These are phyloP conservation scores for Solanum chaucha DNA, from an alignment of 257 asterid species.

Conservation along the genomic window DNA sequence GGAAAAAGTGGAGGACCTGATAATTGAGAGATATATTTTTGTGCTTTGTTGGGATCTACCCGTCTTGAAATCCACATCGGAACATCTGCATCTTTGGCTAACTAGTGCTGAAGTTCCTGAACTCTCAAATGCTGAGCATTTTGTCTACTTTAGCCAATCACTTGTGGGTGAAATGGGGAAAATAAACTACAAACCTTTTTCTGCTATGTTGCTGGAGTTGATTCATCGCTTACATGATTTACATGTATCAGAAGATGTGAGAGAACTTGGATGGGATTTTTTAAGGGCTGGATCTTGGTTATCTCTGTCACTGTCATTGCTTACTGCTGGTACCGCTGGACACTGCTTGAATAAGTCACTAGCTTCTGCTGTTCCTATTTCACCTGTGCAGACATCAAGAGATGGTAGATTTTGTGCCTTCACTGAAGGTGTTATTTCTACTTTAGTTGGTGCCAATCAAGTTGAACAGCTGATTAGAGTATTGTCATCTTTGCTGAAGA, in stretches of 20 bases:
- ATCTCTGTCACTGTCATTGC: constrained; percentile 54
- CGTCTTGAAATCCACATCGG: constrained; percentile 26
- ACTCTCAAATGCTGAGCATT: constrained; percentile 36
- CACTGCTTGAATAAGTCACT: constrained; percentile 23
- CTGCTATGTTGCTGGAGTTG: constrained; percentile 43
- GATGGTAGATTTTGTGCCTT: constrained; percentile 48
- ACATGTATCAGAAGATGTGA: constrained; percentile 28
- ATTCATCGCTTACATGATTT: constrained; percentile 51
- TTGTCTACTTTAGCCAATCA: constrained; percentile 48
- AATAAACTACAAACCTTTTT: constrained; percentile 21
- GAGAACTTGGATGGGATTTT: constrained; percentile 69
- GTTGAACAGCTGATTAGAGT: constrained; percentile 32
- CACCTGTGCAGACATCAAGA: constrained; percentile 31
- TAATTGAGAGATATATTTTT: constrained; percentile 78
- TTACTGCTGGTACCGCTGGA: constrained; percentile 41
- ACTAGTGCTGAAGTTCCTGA: constrained; percentile 32
- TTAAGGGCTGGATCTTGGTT: constrained; percentile 72
- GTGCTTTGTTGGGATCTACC: constrained; percentile 93
- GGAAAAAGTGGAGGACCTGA: constrained; percentile 58
- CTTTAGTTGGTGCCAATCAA: constrained; percentile 38
- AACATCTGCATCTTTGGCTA: constrained; percentile 26
- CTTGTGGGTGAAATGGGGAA: constrained; percentile 30
- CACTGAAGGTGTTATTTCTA: constrained; percentile 35
- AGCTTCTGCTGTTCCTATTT: constrained; percentile 12
- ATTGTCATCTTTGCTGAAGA: constrained; percentile 66